Base-by-base conservation (phyloP, 345 rosid genomes). In the Eucalyptus grandis region DNA sequence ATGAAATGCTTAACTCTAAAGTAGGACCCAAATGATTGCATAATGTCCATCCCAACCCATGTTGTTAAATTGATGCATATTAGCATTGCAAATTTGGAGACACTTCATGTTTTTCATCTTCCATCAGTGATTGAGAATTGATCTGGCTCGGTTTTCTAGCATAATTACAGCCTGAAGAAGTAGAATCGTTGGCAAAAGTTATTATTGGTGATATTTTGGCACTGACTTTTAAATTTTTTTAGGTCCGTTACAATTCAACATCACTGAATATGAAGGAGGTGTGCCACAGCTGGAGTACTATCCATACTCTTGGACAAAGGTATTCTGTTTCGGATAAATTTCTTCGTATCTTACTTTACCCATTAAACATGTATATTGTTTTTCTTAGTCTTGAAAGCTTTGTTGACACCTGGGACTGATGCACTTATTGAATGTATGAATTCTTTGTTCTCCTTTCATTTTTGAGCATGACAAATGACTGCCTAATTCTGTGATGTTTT, bases 291-390 rank as follows among this genome's bases (percentile, higher is more conserved):
- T 90, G 54, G 22, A 8, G 26, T 86, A 89, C 72, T 89, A 90
- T 49, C 89, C 89, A 37, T 87, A 91, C 62, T 12, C 91, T 27
- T 93, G 94, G 94, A 93, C 94, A 4, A 86, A 91, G 93, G 94
- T 92, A 77, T 77, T 77, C 46, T 37, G 27, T 77, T 77, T 77
- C 1, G 5, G 46, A 77, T 34, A 37, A 37, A 37, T 37, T 72
- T 72, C 83, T 72, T 37, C 0, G 27, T 72, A 21, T 19, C 27
- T 34, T 10, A 37, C 46, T 72, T 72, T 72, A 17, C 46, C 82
- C 14, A 72, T 2, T 19, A 72, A 72, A 72, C 82, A 37, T 37
- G 44, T 37, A 72, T 19, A 43, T 37, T 19, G 82, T 72, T 72
- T 72, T 72, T 72, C 26, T 37, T 72, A 37, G 40, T 37, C 82